phyloP scores from a whole-genome alignment of 2,329 filamentous ascomycete species.

The Microdochium nivale region DNA sequence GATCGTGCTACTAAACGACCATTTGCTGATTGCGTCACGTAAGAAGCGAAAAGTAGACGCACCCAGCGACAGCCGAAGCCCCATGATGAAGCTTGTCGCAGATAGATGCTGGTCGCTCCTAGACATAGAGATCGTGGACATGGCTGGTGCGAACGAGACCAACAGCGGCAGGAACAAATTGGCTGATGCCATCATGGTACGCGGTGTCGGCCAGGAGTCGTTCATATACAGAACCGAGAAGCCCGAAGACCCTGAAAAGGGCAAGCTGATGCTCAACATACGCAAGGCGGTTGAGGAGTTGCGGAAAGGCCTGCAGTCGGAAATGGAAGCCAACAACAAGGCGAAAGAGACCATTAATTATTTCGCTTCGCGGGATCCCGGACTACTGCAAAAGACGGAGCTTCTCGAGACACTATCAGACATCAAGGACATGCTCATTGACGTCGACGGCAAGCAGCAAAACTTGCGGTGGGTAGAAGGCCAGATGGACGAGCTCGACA shows the following conservation, averaged over 20 bases:
- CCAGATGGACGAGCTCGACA: conserved; percentile 93
- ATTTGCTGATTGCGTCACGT: conserved; percentile 80
- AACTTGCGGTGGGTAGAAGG: conserved; percentile 93
- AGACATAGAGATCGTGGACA: conserved; percentile 87
- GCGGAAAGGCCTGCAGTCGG: conserved; percentile 73
- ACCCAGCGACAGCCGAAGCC: conserved; percentile 38
- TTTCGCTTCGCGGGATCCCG: conserved; percentile 70
- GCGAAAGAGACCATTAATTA: conserved; percentile 80
- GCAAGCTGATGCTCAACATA: conserved; percentile 75
- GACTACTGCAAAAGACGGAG: conserved; percentile 69
- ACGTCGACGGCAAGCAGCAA: conserved; percentile 93
- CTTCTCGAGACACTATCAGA: conserved; percentile 70
- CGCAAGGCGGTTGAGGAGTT: conserved; percentile 89
- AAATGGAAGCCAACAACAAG: conserved; percentile 81
- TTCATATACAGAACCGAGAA: conserved; percentile 93
- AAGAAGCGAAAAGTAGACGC: conserved; percentile 86
- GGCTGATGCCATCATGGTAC: conserved; percentile 81
- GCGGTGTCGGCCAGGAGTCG: conserved; percentile 76
- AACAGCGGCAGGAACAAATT: conserved; percentile 54
- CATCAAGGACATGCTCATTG: conserved; percentile 82
- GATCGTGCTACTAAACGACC: conserved; percentile 88
- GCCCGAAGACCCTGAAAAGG: conserved; percentile 69
- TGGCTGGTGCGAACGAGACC: conserved; percentile 58
- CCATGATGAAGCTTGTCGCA: conserved; percentile 72
- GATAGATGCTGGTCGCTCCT: conserved; percentile 91